Conservation (phyloP, 2,329 filamentous ascomycete species). For the Incumbomyces delicatus region DNA sequence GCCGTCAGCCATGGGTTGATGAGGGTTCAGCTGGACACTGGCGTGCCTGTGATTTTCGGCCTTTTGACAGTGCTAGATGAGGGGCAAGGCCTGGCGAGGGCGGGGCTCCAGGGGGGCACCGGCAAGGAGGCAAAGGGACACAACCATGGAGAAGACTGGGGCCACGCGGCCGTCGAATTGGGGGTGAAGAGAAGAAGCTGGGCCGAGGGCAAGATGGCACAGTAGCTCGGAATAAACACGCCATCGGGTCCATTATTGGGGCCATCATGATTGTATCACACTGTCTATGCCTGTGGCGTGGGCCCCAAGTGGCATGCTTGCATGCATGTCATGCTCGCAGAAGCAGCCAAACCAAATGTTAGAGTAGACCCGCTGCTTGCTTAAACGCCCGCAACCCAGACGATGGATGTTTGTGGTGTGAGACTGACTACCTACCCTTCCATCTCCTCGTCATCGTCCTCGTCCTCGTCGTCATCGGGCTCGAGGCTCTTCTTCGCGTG, state of each 20-base stretch:
- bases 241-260: not conserved
- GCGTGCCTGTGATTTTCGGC: constrained; percentile 84
- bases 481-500: constrained; percentile 85
- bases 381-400: too few species aligned
- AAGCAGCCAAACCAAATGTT: too few species aligned
- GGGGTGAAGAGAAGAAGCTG: constrained; percentile 78
- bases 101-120: constrained; percentile 55
- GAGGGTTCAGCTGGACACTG: constrained; percentile 82
- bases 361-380: too few species aligned
- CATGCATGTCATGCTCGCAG: not conserved
- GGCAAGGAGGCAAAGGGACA: constrained; percentile 47
- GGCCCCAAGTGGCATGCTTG: not conserved
- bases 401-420: too few species aligned
- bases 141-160: constrained; percentile 97
- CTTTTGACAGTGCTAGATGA: constrained; percentile 81
- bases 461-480: constrained; percentile 72
- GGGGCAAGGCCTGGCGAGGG: constrained; percentile 75
- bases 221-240: not conserved
- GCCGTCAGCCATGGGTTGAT: constrained; percentile 85
- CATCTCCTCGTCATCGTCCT: constrained; percentile 46
- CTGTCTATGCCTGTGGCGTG: too few species aligned
- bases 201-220: constrained; percentile 56
- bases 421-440: constrained; percentile 4
- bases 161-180: constrained; percentile 85
- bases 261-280: too few species aligned